Percentiles rank a stretch among this genome's conserved stretches.
These are phyloP conservation scores for Aspergillus ostianus DNA, from an alignment of 495 filamentous ascomycete species.

Conservation along the genomic window DNA sequence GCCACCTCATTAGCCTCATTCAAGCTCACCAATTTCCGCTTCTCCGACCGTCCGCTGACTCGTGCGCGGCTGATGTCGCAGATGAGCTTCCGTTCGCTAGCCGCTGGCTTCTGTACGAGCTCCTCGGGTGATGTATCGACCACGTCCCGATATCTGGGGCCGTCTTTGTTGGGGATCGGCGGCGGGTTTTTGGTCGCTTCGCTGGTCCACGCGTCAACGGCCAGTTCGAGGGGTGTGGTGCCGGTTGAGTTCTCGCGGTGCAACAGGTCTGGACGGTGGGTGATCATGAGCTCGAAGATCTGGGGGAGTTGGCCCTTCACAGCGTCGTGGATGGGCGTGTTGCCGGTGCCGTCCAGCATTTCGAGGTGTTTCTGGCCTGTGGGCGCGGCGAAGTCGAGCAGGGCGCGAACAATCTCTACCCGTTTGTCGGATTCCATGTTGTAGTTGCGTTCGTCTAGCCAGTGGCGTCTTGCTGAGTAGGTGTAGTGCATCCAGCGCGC, in stretches of 20 bases:
- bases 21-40: slow-evolving; percentile 63
- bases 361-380: slow-evolving; percentile 51
- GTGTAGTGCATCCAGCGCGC: slow-evolving; percentile 33
- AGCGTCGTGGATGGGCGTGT: slow-evolving; percentile 61
- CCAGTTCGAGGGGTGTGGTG: slow-evolving; percentile 64
- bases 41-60: slow-evolving; percentile 20
- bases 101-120: not conserved
- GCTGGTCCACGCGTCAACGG: slow-evolving; percentile 50
- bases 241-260: slow-evolving; percentile 70
- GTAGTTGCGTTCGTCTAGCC: too few species aligned
- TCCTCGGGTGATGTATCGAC: not conserved
- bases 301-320: slow-evolving; percentile 37
- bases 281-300: slow-evolving; percentile 49
- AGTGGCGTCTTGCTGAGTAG: not conserved
- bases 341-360: slow-evolving; percentile 63
- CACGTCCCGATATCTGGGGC: not conserved
- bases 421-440: not conserved
- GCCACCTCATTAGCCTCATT: slow-evolving; percentile 73
- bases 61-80: slow-evolving; percentile 25
- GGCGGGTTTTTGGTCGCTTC: slow-evolving; percentile 24
- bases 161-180: slow-evolving; percentile 3
- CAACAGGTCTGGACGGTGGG: slow-evolving; percentile 55
- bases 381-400: slow-evolving; percentile 52
- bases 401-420: slow-evolving; percentile 17
- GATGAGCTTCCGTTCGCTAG: slow-evolving; percentile 15